phyloP scores from a whole-genome alignment of 805 yeast species.

The Barnettozyma siamensis region DNA sequence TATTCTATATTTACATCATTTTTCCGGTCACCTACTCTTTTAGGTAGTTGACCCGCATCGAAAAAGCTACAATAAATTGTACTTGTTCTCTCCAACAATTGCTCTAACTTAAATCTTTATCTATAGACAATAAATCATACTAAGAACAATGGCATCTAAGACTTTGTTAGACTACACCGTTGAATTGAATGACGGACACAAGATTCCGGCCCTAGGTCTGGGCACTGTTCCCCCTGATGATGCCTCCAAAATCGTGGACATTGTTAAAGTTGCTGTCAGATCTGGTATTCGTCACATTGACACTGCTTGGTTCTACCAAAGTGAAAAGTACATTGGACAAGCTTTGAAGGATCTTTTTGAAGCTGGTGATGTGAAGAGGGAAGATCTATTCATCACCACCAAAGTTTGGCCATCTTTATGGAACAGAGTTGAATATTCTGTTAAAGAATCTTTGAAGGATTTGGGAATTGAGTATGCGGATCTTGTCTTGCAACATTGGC shows the following conservation, averaged over 20 bases:
- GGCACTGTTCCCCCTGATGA: conserved; percentile 56
- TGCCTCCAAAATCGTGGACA: conserved; percentile 39
- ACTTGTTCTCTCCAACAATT: too few species aligned
- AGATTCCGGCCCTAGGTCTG: conserved; percentile 62
- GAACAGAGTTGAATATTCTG: conserved; percentile 43
- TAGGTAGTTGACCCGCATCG: neutral
- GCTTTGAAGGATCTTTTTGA: conserved; percentile 43
- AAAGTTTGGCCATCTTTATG: conserved; percentile 62
- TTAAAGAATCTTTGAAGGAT: conserved; percentile 51
- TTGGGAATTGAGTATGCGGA: conserved; percentile 73
- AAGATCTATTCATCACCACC: conserved; percentile 64
- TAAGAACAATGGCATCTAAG: conserved; percentile 15
- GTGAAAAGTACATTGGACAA: conserved; percentile 51
- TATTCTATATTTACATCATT: too few species aligned
- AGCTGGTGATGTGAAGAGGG: conserved; percentile 39
- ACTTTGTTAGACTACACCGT: conserved; percentile 6
- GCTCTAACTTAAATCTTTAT: too few species aligned
- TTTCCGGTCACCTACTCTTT: neutral
- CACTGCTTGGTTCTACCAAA: conserved; percentile 65
- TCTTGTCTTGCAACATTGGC: conserved; percentile 76
- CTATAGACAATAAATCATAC: too few species aligned
- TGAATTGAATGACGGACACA: conserved; percentile 47
- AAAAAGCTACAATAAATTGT: too few species aligned
- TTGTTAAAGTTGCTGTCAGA: conserved; percentile 35
- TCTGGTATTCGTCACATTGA: conserved; percentile 70